phyloP scores from a whole-genome alignment of 2,329 filamentous ascomycete species.

The Colletotrichum sp. region DNA sequence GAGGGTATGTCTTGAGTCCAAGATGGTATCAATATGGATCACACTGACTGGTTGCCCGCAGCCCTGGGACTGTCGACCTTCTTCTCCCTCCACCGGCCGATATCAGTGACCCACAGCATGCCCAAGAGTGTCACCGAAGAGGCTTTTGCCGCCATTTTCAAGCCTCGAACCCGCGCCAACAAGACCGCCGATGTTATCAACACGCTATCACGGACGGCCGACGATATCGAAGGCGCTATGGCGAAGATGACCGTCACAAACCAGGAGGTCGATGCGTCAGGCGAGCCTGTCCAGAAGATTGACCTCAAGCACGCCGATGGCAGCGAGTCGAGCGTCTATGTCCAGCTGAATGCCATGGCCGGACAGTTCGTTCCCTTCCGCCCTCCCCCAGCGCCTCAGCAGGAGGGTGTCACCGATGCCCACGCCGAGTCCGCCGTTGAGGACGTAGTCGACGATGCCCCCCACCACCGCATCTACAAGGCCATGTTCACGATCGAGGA shows the following conservation, averaged over 20 bases:
- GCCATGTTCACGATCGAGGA: slow-evolving; percentile 72
- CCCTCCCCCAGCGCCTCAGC: slow-evolving; percentile 80
- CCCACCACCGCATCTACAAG: slow-evolving; percentile 63
- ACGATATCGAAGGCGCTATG: slow-evolving; percentile 65
- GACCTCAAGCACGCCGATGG: slow-evolving; percentile 63
- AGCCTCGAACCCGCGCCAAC: slow-evolving; percentile 54
- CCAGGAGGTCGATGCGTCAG: slow-evolving; percentile 44
- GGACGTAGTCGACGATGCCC: slow-evolving; percentile 34
- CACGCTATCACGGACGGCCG: slow-evolving; percentile 66
- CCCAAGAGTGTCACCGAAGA: slow-evolving; percentile 74
- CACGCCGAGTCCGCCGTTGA: slow-evolving; percentile 38
- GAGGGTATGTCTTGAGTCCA: slow-evolving; percentile 56
- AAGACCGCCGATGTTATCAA: slow-evolving; percentile 68
- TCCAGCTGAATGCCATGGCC: slow-evolving; percentile 72
- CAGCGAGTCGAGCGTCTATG: slow-evolving; percentile 62
- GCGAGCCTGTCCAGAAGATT: slow-evolving; percentile 54
- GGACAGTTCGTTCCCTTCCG: slow-evolving; percentile 80
- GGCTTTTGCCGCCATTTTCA: slow-evolving; percentile 86
- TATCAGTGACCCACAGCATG: slow-evolving; percentile 84
- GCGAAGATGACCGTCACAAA: slow-evolving; percentile 54
- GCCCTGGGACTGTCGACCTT: slow-evolving; percentile 90
- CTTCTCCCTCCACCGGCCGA: slow-evolving; percentile 94
- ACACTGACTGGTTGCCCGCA: slow-evolving; percentile 39
- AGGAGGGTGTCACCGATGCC: slow-evolving; percentile 48
- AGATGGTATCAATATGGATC: not conserved